A percentile compares a stretch with the other conserved stretches of the same genome.
Conservation (phyloP, 2,329 filamentous ascomycete species). For the Ophiostoma himal-ulmi region DNA sequence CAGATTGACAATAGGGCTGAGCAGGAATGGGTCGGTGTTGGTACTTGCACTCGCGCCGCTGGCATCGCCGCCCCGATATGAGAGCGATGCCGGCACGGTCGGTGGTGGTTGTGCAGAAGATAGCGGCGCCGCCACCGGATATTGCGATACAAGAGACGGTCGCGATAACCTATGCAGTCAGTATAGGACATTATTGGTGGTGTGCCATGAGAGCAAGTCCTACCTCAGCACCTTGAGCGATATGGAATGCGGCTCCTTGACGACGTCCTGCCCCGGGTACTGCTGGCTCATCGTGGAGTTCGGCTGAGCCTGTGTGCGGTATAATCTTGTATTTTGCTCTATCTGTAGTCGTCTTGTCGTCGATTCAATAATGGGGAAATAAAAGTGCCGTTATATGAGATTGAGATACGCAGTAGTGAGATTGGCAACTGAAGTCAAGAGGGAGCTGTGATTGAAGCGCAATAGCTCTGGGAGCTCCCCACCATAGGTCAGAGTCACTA, state of each 20-base stretch:
- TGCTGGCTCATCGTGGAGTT: slow-evolving; percentile 48
- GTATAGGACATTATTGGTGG: not conserved
- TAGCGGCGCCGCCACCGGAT: slow-evolving; percentile 50
- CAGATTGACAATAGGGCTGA: slow-evolving; percentile 67
- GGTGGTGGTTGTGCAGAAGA: slow-evolving; percentile 42
- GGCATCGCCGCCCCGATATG: slow-evolving; percentile 47
- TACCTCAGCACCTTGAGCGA: slow-evolving; percentile 71
- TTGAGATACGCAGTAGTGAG: not conserved
- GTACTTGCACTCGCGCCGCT: slow-evolving; percentile 30
- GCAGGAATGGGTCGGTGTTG: slow-evolving; percentile 51
- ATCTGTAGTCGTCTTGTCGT: not conserved
- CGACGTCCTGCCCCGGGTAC: slow-evolving; percentile 50
- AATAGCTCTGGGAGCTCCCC: slow-evolving; percentile 4
- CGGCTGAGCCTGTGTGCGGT: not conserved
- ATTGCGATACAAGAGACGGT: slow-evolving; percentile 67
- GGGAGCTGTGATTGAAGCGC: not conserved
- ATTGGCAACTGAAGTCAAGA: not conserved
- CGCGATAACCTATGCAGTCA: slow-evolving; percentile 60
- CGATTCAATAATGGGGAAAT: not conserved
- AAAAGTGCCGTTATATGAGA: not conserved
- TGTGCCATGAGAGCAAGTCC: not conserved
- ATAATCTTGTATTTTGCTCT: not conserved
- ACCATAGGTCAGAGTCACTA: slow-evolving; percentile 5
- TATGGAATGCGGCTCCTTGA: slow-evolving; percentile 71
- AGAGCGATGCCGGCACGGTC: slow-evolving; percentile 61